phyloP scores from a whole-genome alignment of 2,329 filamentous ascomycete species.

The Cladosporium velox region DNA sequence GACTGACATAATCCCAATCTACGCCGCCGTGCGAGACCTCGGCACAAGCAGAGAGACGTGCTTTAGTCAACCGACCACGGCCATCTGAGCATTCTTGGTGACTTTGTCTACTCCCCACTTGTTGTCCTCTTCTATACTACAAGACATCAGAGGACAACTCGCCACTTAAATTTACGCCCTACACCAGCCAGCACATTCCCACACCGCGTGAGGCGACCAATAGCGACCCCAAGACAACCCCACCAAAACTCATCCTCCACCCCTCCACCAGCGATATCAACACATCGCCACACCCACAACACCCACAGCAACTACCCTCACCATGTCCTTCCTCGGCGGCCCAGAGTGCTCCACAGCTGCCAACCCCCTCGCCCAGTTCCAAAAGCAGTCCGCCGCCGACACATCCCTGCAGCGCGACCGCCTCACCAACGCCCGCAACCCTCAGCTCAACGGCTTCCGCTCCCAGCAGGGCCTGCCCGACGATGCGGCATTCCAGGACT shows the following conservation, averaged over 20 bases:
- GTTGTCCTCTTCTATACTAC: not conserved
- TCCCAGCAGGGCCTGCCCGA: constrained; percentile 33
- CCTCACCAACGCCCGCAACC: constrained; percentile 46
- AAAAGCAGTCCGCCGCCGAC: constrained; percentile 95
- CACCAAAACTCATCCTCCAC: not conserved
- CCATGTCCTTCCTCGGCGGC: constrained; percentile 93
- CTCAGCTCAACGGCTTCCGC: constrained; percentile 37
- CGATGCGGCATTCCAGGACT: constrained; percentile 55
- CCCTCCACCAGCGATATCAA: not conserved
- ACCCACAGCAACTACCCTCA: constrained; percentile 27
- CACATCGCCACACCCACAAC: not conserved
- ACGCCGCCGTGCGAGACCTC: not conserved
- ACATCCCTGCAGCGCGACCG: constrained; percentile 91
- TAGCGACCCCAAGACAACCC: not conserved
- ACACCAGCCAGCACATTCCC: not conserved
- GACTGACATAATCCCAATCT: not conserved
- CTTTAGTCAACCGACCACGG: not conserved
- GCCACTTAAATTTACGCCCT: not conserved
- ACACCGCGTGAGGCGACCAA: not conserved
- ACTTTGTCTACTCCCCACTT: not conserved
- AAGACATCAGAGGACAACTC: not conserved
- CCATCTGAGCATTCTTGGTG: not conserved
- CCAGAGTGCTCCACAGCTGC: constrained; percentile 95
- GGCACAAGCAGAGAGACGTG: not conserved
- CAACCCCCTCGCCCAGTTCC: constrained; percentile 95